A percentile compares a stretch with the other conserved stretches of the same genome.
These are phyloP conservation scores for Paratinospora sagittata DNA, from an alignment of 164 flowering plant species.

Conservation along the genomic window DNA sequence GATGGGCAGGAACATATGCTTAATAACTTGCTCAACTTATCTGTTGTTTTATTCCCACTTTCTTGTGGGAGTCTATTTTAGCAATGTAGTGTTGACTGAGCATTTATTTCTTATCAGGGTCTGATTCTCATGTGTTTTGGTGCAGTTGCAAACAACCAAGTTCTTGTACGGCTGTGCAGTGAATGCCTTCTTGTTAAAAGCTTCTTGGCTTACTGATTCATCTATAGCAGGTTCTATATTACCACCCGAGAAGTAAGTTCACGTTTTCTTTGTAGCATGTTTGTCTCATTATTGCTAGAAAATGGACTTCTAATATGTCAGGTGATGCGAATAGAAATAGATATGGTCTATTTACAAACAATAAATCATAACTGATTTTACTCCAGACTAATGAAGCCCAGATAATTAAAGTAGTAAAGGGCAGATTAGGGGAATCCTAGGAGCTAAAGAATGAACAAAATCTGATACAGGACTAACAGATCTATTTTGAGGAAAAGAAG, in stretches of 20 bases:
- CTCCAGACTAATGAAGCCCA: too few relatives aligned
- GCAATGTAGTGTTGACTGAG: neutral
- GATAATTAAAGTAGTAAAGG: too few relatives aligned
- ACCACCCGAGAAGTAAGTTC: slow-evolving; percentile 62
- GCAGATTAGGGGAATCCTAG: too few relatives aligned
- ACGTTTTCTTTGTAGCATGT: neutral
- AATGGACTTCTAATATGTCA: neutral
- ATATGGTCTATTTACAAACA: neutral
- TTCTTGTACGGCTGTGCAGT: slow-evolving; percentile 89
- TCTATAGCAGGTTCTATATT: slow-evolving; percentile 45
- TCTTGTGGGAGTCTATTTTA: neutral
- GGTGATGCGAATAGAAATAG: neutral
- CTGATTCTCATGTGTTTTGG: slow-evolving; percentile 10
- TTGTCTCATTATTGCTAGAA: neutral
- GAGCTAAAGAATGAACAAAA: too few relatives aligned
- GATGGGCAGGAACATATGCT: neutral
- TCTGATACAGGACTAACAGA: too few relatives aligned
- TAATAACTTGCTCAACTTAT: neutral
- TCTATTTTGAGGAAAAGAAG: too few relatives aligned
- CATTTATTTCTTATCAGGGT: neutral
- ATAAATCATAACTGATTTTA: neutral
- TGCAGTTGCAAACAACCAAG: slow-evolving; percentile 62
- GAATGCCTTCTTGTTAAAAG: slow-evolving; percentile 47
- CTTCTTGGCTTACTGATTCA: slow-evolving; percentile 66
- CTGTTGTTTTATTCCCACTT: neutral